phyloP scores from a whole-genome alignment of 2,329 filamentous ascomycete genomes.

The Cryphonectria japonica region DNA sequence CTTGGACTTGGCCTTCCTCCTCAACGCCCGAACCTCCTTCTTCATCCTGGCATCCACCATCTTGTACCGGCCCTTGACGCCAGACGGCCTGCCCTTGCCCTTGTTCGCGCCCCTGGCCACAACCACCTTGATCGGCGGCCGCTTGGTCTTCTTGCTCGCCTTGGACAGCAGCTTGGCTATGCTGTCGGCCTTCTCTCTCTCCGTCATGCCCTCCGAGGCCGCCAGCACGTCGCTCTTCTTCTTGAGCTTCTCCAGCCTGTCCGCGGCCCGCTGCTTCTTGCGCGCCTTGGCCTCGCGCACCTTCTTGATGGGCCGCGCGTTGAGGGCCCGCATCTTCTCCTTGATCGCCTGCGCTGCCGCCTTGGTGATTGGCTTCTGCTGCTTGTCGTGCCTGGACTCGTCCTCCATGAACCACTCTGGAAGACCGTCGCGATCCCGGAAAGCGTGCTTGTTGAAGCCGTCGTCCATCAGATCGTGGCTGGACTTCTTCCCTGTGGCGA shows the following conservation, averaged over 20 bases:
- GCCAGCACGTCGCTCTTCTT: slow-evolving; percentile 94
- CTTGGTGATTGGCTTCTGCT: slow-evolving; percentile 86
- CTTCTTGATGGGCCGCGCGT: slow-evolving; percentile 98
- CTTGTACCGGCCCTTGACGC: slow-evolving; percentile 67
- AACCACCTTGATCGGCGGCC: slow-evolving; percentile 81
- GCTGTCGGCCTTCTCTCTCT: slow-evolving; percentile 90
- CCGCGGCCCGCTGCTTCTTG: slow-evolving; percentile 95
- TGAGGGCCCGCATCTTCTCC: slow-evolving; percentile 89
- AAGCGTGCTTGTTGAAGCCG: slow-evolving; percentile 88
- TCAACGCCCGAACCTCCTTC: slow-evolving; percentile 90
- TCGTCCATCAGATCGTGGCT: slow-evolving; percentile 84
- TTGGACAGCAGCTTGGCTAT: slow-evolving; percentile 82
- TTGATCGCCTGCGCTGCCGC: slow-evolving; percentile 90
- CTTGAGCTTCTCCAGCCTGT: slow-evolving; percentile 88
- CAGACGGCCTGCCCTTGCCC: slow-evolving; percentile 30
- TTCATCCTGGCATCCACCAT: slow-evolving; percentile 95
- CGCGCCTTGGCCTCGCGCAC: slow-evolving; percentile 93
- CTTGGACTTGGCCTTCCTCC: slow-evolving; percentile 75
- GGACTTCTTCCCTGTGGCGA: slow-evolving; percentile 84
- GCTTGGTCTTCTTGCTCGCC: slow-evolving; percentile 84
- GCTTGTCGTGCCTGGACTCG: slow-evolving; percentile 80
- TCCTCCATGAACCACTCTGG: slow-evolving; percentile 99
- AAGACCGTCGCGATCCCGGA: slow-evolving; percentile 87
- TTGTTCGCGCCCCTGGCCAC: slow-evolving; percentile 72
- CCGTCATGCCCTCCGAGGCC: slow-evolving; percentile 88